Evolutionary conservation across 1,284 basidiomycete species (phyloP).

Genomic region (Sanguinoderma infundibulare): DNA sequence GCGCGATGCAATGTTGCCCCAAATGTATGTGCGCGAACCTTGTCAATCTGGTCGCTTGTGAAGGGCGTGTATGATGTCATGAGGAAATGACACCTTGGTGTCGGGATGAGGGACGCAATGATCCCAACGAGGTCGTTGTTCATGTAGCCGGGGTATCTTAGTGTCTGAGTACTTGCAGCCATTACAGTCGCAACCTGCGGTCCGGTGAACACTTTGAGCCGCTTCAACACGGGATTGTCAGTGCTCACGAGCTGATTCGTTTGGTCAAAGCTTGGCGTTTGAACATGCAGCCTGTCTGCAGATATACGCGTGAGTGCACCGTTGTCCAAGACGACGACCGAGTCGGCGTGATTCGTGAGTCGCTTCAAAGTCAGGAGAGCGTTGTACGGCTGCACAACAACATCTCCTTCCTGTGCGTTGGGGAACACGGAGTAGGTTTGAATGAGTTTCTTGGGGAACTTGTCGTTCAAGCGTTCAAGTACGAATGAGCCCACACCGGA

Average conservation of each 20-base stretch:
- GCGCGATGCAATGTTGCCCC: not conserved
- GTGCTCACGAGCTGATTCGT: conserved; percentile 87
- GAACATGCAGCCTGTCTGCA: conserved; percentile 88
- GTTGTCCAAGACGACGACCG: conserved; percentile 97
- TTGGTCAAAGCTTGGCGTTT: conserved; percentile 92
- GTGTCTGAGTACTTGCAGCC: conserved; percentile 95
- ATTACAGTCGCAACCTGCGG: conserved; percentile 90
- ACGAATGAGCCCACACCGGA: conserved; percentile 98
- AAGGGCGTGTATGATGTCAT: conserved; percentile 99
- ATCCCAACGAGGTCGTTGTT: conserved; percentile 99
- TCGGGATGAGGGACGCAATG: conserved; percentile 96
- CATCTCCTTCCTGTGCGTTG: conserved; percentile 88
- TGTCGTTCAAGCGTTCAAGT: conserved; percentile 95
- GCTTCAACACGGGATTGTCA: too few relatives aligned
- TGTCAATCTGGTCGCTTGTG: conserved; percentile 94
- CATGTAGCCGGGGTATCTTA: conserved; percentile 99
- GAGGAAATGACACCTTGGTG: conserved; percentile 98
- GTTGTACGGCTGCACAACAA: conserved; percentile 99
- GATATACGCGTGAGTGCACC: conserved; percentile 92
- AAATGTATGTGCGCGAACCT: conserved; percentile 51
- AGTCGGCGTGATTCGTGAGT: conserved; percentile 95
- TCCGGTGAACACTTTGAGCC: not conserved
- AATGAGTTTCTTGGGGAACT: conserved; percentile 98
- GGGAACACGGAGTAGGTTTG: conserved; percentile 99
- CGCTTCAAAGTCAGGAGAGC: conserved; percentile 94